A percentile compares a stretch with the other conserved stretches of the same genome.
Conservation (phyloP, 768 basidiomycete species). For the Lepiota venenata region DNA sequence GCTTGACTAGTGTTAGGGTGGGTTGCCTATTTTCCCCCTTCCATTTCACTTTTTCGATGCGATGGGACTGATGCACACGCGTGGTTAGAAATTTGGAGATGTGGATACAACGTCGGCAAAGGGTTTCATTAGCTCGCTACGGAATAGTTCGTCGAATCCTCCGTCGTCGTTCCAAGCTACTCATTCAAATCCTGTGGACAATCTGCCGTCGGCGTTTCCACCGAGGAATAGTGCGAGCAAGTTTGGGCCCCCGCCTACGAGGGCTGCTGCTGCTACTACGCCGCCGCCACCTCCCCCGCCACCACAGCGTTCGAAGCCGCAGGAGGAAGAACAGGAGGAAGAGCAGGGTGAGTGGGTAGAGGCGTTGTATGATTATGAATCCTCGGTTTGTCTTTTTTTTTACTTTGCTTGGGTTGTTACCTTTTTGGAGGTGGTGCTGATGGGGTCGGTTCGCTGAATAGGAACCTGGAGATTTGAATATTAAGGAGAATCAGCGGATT, state of each 20-base stretch:
- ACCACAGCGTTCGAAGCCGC: slow-evolving; percentile 28
- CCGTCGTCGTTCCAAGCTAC: neutral
- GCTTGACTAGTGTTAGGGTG: slow-evolving; percentile 3
- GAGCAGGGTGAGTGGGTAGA: slow-evolving; percentile 71
- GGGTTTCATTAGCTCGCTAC: slow-evolving; percentile 44
- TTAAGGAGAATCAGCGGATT: slow-evolving; percentile 57
- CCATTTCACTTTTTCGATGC: neutral
- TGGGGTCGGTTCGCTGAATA: slow-evolving; percentile 22
- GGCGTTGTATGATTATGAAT: slow-evolving; percentile 71
- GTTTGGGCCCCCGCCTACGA: slow-evolving; percentile 53
- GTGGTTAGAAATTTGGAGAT: slow-evolving; percentile 53
- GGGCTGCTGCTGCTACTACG: slow-evolving; percentile 23
- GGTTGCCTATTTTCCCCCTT: neutral
- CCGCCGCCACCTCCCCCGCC: slow-evolving; percentile 25
- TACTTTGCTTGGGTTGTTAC: neutral
- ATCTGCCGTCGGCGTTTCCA: slow-evolving; percentile 36
- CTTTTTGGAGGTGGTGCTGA: neutral
- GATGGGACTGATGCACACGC: neutral
- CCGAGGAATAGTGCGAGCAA: slow-evolving; percentile 32
- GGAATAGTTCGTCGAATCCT: slow-evolving; percentile 19
- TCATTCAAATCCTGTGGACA: neutral
- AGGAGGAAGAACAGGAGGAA: slow-evolving; percentile 33
- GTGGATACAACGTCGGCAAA: slow-evolving; percentile 51
- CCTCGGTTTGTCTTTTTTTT: slow-evolving; percentile 39
- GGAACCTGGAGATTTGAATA: slow-evolving; percentile 67